Conservation (phyloP, 1,139 yeast species). For the Groenewaldozyma auringiensis region DNA sequence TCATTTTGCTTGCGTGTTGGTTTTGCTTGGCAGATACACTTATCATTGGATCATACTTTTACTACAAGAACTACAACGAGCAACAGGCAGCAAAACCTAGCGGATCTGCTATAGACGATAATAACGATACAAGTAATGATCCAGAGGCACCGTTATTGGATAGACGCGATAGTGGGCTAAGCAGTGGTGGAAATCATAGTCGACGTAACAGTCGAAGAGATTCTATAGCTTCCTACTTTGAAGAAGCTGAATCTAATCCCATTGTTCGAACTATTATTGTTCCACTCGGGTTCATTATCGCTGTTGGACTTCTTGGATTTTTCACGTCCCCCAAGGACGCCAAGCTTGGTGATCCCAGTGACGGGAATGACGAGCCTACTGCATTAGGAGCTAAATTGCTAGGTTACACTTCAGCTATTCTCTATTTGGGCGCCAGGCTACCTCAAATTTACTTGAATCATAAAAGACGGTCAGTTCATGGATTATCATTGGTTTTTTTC, state of each 20-base stretch:
- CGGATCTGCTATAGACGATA: neutral
- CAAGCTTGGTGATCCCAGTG: conserved; percentile 16
- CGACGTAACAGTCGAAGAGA: conserved; percentile 16
- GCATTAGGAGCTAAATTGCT: conserved; percentile 57
- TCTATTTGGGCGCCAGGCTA: conserved; percentile 69
- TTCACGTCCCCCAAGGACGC: conserved; percentile 32
- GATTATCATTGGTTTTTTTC: conserved; percentile 67
- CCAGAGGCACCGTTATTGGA: conserved; percentile 19
- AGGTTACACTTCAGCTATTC: conserved; percentile 63
- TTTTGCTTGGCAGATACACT: conserved; percentile 61
- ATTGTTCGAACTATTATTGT: conserved; percentile 43
- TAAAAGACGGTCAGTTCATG: conserved; percentile 60
- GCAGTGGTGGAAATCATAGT: conserved; percentile 10
- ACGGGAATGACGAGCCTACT: conserved; percentile 22
- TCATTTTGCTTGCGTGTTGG: conserved; percentile 64
- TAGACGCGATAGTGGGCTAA: conserved; percentile 21
- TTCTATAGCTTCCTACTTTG: conserved; percentile 22
- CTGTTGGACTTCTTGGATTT: conserved; percentile 61
- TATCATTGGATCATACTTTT: conserved; percentile 54
- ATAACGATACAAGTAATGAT: conserved; percentile 8
- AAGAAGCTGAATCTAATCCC: conserved; percentile 15
- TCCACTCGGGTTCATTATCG: conserved; percentile 57
- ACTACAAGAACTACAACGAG: conserved; percentile 29
- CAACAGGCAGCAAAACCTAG: neutral
- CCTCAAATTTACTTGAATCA: conserved; percentile 75